Evolutionary conservation across 2,329 filamentous ascomycete species (phyloP).

Genomic region (Pyrenophora tritici-repentis): DNA sequence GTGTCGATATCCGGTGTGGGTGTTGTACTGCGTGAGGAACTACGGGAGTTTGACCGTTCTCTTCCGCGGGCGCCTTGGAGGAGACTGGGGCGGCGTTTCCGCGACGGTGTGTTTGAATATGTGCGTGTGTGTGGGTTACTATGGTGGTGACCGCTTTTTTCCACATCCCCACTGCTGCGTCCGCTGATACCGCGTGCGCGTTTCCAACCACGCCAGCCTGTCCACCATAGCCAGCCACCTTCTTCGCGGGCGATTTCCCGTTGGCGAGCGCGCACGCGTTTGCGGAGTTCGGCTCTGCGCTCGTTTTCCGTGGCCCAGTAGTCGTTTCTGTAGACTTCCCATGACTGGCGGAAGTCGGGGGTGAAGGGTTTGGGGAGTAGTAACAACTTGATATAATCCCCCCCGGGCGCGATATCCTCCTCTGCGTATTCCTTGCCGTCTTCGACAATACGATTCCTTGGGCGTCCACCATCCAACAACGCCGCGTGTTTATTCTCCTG

Average conservation of each 20-base stretch:
- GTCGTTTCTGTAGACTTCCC: slow-evolving; percentile 90
- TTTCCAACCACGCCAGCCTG: slow-evolving; percentile 67
- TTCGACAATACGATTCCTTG: slow-evolving; percentile 54
- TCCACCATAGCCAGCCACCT: slow-evolving; percentile 84
- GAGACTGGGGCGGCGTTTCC: slow-evolving; percentile 38
- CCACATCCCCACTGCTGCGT: slow-evolving; percentile 32
- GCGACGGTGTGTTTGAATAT: slow-evolving; percentile 22
- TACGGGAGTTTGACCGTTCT: slow-evolving; percentile 39
- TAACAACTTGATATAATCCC: slow-evolving; percentile 88
- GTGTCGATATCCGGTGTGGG: slow-evolving; percentile 41
- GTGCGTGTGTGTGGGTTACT: slow-evolving; percentile 14
- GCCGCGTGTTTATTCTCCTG: slow-evolving; percentile 41
- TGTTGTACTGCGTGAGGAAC: slow-evolving; percentile 38
- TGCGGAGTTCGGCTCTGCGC: slow-evolving; percentile 73
- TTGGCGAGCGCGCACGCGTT: slow-evolving; percentile 71
- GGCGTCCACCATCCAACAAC: slow-evolving; percentile 27
- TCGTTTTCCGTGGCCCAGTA: slow-evolving; percentile 99
- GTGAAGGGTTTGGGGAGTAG: slow-evolving; percentile 94
- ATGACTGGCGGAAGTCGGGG: slow-evolving; percentile 91
- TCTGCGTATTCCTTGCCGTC: slow-evolving; percentile 70
- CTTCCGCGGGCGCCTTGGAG: slow-evolving; percentile 27
- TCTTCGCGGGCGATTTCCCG: slow-evolving; percentile 69
- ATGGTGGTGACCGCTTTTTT: slow-evolving; percentile 33
- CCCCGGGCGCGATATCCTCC: slow-evolving; percentile 87
- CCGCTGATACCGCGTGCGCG: slow-evolving; percentile 37